Evolutionary conservation across 2,329 filamentous ascomycete genomes (phyloP).

Genomic region (Fusarium neocosmosporiellum): DNA sequence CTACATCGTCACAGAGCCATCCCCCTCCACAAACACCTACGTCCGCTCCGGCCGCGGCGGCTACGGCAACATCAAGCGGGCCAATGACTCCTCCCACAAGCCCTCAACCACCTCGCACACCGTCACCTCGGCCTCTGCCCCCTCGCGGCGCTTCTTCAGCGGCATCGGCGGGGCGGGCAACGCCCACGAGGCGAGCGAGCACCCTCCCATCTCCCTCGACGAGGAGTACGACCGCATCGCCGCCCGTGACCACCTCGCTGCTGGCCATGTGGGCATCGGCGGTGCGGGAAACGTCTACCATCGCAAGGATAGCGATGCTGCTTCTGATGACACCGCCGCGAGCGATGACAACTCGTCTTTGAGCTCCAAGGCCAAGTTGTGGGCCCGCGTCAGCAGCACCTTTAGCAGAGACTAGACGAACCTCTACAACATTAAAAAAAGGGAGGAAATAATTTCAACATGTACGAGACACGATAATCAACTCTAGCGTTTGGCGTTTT

Average conservation of each 20-base stretch:
- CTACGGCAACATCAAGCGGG: conserved; percentile 66
- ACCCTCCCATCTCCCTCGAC: conserved; percentile 62
- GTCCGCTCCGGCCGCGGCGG: conserved; percentile 67
- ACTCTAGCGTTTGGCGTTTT: conserved; percentile 43
- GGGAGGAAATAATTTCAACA: not conserved
- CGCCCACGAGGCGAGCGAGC: conserved; percentile 58
- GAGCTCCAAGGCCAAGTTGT: conserved; percentile 48
- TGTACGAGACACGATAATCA: conserved; percentile 13
- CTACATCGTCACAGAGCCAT: conserved; percentile 49
- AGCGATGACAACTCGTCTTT: conserved; percentile 48
- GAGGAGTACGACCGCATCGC: conserved; percentile 58
- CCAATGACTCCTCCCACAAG: conserved; percentile 53
- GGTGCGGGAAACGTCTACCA: conserved; percentile 75
- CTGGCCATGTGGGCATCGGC: conserved; percentile 74
- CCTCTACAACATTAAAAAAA: not conserved
- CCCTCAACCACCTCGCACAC: conserved; percentile 57
- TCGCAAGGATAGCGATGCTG: conserved; percentile 50
- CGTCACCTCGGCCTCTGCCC: conserved; percentile 51
- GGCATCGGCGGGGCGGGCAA: conserved; percentile 77
- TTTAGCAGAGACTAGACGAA: conserved; percentile 44
- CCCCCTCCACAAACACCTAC: conserved; percentile 48
- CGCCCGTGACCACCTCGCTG: conserved; percentile 53
- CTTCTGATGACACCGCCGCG: conserved; percentile 46
- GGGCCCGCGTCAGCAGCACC: conserved; percentile 49
- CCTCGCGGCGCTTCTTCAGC: conserved; percentile 67